Base-by-base conservation (phyloP, 2,329 filamentous ascomycete species). In the Monosporascus sp. region DNA sequence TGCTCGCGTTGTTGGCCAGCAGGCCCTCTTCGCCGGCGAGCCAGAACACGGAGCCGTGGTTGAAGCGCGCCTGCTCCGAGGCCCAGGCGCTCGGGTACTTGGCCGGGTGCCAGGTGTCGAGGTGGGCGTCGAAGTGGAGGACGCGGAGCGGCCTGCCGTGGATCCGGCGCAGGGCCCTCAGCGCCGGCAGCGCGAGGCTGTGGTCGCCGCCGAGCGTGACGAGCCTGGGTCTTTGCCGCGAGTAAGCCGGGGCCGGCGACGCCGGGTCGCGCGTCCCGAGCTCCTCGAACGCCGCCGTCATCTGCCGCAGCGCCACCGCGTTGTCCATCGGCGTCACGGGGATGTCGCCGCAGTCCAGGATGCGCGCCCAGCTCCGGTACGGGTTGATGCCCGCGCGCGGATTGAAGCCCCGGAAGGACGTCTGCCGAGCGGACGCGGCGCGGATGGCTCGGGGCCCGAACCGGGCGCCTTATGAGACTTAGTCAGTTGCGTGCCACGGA, bases 11-110 rank as follows among this genome's bases (percentile, higher is more conserved):
- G 69, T 93, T 92, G 55, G 82, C 78, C 54, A 96, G 85, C 26
- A 96, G 74, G 0, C 89, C 89, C 69, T 96, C 91, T 31, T 85
- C 84, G 48, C 86, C 85, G 6, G 91, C 91, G 60, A 93, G 81
- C 87, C 90, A 93, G 78, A 96, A 96, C 85, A 96, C 94, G 60
- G 84, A 89, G 5, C 92, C 91, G 70, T 96, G 91, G 65, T 86
- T 96, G 74, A 95, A 94, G 61, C 86, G 81, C 2, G 83, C 80
- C 68, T 90, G 88, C 55, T 83, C 79, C 3, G 79, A 80, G 3
- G 66, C 64, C 91, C 91, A 96, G 52, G 85, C 84, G 17, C 81
- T 85, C 0, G 89, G 88, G 70, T 95, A 96, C 61, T 89, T 87
- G 24, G 78, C 81, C 2, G 90, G 89, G 67, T 93, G 86, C 89